A percentile compares a stretch with the other conserved stretches of the same genome.
Evolutionary conservation across 495 filamentous ascomycete species (phyloP).

Genomic region (Echria macrotheca): DNA sequence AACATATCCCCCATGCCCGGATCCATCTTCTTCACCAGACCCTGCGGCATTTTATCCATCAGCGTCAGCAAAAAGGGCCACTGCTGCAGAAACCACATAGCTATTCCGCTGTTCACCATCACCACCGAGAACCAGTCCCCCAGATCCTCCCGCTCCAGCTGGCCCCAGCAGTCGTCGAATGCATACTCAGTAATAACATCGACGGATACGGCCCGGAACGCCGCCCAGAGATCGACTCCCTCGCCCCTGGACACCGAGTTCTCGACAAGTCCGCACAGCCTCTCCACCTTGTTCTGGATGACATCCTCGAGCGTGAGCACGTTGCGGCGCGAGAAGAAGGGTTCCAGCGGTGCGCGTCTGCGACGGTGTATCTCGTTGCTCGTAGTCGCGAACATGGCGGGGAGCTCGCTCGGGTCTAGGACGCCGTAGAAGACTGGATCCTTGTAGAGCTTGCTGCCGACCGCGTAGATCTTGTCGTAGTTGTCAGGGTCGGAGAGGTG

Average conservation of each 20-base stretch:
- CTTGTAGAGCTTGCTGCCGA: constrained; percentile 29
- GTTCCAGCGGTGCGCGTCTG: neutral
- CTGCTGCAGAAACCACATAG: neutral
- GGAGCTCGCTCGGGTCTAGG: neutral
- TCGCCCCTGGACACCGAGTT: neutral
- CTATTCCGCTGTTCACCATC: neutral
- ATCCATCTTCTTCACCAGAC: neutral
- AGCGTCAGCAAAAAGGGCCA: neutral
- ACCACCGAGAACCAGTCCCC: neutral
- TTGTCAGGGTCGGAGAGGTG: constrained; percentile 36
- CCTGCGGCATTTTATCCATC: neutral
- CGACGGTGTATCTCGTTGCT: constrained; percentile 3
- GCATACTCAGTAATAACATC: constrained; percentile 3
- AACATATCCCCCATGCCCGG: neutral
- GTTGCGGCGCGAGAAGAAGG: constrained; percentile 1
- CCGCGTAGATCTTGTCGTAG: constrained; percentile 34
- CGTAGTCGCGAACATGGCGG: neutral
- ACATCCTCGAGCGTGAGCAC: neutral
- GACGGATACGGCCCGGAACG: neutral
- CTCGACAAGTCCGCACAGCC: constrained; percentile 3
- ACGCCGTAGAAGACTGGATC: constrained; percentile 15
- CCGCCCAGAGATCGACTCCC: neutral
- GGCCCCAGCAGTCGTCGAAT: neutral
- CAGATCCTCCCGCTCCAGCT: neutral
- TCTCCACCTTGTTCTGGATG: neutral